Conservation (phyloP, 2,329 filamentous ascomycete species). For the Penicillium nordicum region DNA sequence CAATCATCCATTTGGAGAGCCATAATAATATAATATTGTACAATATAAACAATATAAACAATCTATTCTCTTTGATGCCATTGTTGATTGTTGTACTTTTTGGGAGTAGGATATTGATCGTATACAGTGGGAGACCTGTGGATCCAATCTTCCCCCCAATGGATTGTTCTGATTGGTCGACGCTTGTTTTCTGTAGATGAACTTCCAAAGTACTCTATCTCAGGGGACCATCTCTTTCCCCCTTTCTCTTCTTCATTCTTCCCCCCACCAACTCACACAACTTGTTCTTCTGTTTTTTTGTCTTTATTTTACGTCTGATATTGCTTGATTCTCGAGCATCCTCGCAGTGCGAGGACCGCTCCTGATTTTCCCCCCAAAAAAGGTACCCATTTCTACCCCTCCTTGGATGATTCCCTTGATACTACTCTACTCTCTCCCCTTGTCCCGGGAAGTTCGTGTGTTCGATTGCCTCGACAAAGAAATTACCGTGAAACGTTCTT, state of each 20-base stretch:
- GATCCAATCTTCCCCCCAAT: not conserved
- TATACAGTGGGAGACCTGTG: no score
- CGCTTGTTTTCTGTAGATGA: conserved; percentile 24
- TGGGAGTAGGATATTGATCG: no score
- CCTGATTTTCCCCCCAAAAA: conserved; percentile 1
- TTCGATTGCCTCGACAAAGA: not conserved
- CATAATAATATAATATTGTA: conserved; percentile 19
- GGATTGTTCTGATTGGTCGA: conserved; percentile 15
- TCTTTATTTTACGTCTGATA: conserved; percentile 4
- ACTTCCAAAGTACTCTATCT: conserved; percentile 7
- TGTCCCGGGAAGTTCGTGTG: not conserved
- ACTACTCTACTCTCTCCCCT: not conserved
- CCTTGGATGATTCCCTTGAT: conserved; percentile 2
- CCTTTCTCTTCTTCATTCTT: conserved; percentile 8
- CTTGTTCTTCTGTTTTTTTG: not conserved
- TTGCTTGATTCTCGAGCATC: conserved; percentile 15
- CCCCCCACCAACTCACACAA: not conserved
- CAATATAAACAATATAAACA: not conserved
- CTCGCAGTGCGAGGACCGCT: conserved; percentile 27
- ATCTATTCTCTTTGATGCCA: no score
- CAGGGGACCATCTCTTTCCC: conserved; percentile 8
- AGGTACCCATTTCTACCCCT: conserved; percentile 8
- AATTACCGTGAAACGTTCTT: not conserved
- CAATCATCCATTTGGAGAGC: conserved; percentile 90
- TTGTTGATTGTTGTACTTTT: no score